Evolutionary conservation across 2,329 filamentous ascomycete genomes (phyloP), one percentile per base, ranked within the genome.

Genomic region (Penicillium paneum): DNA sequence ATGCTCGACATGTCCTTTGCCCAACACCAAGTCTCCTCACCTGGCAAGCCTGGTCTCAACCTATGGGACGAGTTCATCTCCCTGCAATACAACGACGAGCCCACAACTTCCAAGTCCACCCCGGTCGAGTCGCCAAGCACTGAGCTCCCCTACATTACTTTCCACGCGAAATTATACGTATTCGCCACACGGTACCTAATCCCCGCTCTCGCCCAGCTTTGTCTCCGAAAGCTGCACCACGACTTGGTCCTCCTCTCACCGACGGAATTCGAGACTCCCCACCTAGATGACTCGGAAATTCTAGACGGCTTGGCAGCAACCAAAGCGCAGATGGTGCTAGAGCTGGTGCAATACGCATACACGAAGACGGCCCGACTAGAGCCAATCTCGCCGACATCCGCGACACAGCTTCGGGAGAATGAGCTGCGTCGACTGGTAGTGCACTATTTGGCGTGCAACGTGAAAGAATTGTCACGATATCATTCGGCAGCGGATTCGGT

Each of bases 121-220:
- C 15, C 56, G 45, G 35, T 52, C 52, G 52, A 46, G 44, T 41
- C 47, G 11, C 41, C 51, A 2, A 56, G 28, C 19, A 43, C 62
- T 15, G 67, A 68, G 13, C 63, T 71, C 12, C 72, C 73, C 4
- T 75, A 76, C 52, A 66, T 75, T 28, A 65, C 73, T 36, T 75
- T 75, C 61, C 74, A 76, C 39, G 74, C 74, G n/a, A 75, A 76
- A 61, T 55, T 76, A 42, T 75, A 76, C 56, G 70, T 74, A 54
- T 75, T 76, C 51, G 72, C 73, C n/a, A 72, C 71, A 2, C 70
- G 71, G 45, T 76, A 73, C 60, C 61, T 75, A 40, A 73, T 76
- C 52, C 70, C 71, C 3, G 69, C 68, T 13, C 67, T 76, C 26
- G 72, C 72, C 3, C 71, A 75, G 50, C 64, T 75, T 31, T 72